Conservation (phyloP, 306 rosid species). For the Rosa lucieae region DNA sequence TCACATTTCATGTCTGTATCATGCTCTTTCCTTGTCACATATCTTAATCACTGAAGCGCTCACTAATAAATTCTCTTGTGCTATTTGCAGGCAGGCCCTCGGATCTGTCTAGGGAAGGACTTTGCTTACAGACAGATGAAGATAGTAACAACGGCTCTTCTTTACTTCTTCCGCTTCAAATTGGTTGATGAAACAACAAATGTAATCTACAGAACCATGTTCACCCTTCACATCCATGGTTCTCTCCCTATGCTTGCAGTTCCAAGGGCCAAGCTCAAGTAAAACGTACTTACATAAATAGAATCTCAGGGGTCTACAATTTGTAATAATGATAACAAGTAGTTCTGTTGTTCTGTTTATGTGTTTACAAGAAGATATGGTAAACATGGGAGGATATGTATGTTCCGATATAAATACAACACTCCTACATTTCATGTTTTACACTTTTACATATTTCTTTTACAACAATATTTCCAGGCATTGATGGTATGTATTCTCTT, state of each 20-base stretch:
- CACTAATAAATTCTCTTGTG: not conserved
- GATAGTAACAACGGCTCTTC: slow-evolving; percentile 55
- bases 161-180: slow-evolving; percentile 62
- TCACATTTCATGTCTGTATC: slow-evolving; percentile 66
- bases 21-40: not conserved
- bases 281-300: not conserved
- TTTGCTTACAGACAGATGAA: slow-evolving; percentile 82
- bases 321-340: not conserved
- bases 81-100: slow-evolving; percentile 66
- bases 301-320: not conserved
- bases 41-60: not conserved
- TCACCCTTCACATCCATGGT: slow-evolving; percentile 78
- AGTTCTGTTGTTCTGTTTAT: not conserved
- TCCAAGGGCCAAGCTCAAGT: slow-evolving; percentile 29
- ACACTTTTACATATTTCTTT: not conserved
- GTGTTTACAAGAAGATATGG: not conserved
- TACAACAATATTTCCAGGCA: not conserved
- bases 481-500: too few species aligned
- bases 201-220: slow-evolving; percentile 61
- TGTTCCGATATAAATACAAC: not conserved
- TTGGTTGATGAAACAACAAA: slow-evolving; percentile 40
- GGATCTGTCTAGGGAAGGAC: slow-evolving; percentile 69
- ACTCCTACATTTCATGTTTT: not conserved
- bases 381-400: not conserved
- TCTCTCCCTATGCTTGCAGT: slow-evolving; percentile 58